phyloP scores from a whole-genome alignment of 2,329 filamentous ascomycete species.

The Stemphylium beticola region DNA sequence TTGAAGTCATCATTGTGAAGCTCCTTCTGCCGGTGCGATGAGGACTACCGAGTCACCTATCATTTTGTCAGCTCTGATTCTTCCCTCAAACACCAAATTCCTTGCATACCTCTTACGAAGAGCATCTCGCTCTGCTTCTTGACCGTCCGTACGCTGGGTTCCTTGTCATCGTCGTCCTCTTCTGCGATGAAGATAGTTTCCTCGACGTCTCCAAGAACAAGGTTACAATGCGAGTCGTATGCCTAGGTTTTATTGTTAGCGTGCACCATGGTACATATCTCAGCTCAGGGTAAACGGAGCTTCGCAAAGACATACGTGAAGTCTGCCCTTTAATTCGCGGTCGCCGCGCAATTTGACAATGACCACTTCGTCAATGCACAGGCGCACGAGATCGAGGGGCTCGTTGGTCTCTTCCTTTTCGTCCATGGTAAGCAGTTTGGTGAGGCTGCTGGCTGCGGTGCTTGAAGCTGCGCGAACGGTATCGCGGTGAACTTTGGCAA shows the following conservation, averaged over 20 bases:
- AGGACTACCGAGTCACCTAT: constrained; percentile 59
- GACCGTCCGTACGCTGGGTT: constrained; percentile 66
- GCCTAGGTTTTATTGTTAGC: constrained; percentile 64
- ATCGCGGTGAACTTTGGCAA: constrained; percentile 24
- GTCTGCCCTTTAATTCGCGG: constrained; percentile 89
- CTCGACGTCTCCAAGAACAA: constrained; percentile 94
- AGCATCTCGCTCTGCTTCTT: constrained; percentile 99
- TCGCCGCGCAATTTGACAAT: constrained; percentile 97
- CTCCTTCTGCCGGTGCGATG: constrained; percentile 51
- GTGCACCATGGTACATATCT: background rate
- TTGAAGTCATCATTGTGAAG: constrained; percentile 30
- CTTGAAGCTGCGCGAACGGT: constrained; percentile 14
- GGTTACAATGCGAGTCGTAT: constrained; percentile 97
- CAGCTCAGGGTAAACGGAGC: background rate
- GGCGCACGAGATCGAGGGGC: constrained; percentile 92
- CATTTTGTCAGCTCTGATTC: background rate
- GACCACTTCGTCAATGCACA: constrained; percentile 93
- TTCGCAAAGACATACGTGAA: constrained; percentile 70
- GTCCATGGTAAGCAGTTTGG: constrained; percentile 67
- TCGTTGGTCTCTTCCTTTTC: constrained; percentile 82
- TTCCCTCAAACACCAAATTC: background rate
- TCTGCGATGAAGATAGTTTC: constrained; percentile 96
- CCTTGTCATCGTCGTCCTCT: constrained; percentile 81
- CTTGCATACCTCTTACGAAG: constrained; percentile 81
- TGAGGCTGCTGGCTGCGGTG: constrained; percentile 10